A percentile compares a stretch with the other conserved stretches of the same genome.
Conservation (phyloP, 371 early-diverging fungal species). For the Syncephalastrum contaminatum region DNA sequence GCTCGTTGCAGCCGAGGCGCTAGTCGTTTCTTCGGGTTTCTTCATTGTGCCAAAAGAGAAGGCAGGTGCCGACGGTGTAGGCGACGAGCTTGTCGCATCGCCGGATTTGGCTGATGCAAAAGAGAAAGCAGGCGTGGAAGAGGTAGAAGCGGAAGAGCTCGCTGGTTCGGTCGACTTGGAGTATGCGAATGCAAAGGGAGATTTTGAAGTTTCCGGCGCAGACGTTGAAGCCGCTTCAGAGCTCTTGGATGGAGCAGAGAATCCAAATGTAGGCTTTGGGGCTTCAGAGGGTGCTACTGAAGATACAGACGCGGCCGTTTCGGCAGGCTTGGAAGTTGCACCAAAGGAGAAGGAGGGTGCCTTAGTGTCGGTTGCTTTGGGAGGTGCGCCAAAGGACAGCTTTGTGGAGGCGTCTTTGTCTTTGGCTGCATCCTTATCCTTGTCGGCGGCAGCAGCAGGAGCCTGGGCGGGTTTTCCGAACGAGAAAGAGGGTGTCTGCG, state of each 20-base stretch:
- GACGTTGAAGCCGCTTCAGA: background rate
- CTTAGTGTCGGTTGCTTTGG: constrained; percentile 8
- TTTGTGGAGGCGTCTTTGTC: background rate
- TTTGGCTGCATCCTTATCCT: background rate
- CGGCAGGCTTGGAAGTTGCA: background rate
- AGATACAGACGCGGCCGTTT: background rate
- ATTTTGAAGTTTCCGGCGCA: background rate
- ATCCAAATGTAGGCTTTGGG: background rate
- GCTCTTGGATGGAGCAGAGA: background rate
- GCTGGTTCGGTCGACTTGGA: background rate
- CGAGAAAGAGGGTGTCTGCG: constrained; percentile 13
- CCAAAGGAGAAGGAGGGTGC: constrained; percentile 12
- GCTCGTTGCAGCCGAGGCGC: constrained; percentile 12
- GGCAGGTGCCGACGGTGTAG: background rate
- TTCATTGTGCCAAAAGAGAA: constrained; percentile 7
- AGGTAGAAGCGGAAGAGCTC: background rate
- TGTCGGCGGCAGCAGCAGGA: constrained; percentile 5
- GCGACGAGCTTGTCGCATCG: constrained; percentile 4
- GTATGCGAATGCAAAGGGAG: constrained; percentile 5
- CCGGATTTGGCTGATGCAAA: background rate
- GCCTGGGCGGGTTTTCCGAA: constrained; percentile 16
- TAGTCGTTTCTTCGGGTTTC: constrained; percentile 8
- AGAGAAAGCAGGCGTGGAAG: constrained; percentile 1
- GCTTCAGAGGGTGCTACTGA: background rate
- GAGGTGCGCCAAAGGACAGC: background rate